Percentiles rank a stretch among this genome's conserved stretches.
phyloP scores from a whole-genome alignment of 164 flowering plant genomes.

The Piper betle region DNA sequence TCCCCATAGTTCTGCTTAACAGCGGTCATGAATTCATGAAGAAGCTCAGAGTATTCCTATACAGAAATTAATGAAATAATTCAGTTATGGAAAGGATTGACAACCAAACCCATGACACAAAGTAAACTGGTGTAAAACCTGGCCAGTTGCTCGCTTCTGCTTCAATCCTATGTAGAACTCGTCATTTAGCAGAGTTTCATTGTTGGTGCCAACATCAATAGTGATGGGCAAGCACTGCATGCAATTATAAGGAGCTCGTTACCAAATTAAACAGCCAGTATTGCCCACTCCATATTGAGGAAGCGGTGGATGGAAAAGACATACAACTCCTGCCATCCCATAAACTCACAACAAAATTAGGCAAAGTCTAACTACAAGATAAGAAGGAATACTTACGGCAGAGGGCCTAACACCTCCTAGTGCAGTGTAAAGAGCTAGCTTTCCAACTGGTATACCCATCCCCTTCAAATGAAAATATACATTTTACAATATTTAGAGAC shows the following conservation, averaged over 20 bases:
- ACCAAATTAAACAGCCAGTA: too few relatives aligned
- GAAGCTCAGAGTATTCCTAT: conserved; percentile 70
- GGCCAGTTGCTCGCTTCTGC: too few relatives aligned
- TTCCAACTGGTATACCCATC: conserved; percentile 98
- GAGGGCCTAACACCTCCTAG: conserved; percentile 93
- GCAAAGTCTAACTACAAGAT: neutral
- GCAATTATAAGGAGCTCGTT: too few relatives aligned
- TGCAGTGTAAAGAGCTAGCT: conserved; percentile 71
- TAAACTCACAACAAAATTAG: too few relatives aligned
- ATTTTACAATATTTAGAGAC: too few relatives aligned
- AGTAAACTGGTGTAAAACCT: conserved; percentile 23
- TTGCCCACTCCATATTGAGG: too few relatives aligned
- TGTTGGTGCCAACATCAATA: too few relatives aligned
- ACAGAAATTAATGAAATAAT: neutral
- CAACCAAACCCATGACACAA: neutral
- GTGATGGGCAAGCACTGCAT: too few relatives aligned
- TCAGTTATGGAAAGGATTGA: neutral
- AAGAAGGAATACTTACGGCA: conserved; percentile 37
- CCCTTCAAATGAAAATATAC: conserved; percentile 33
- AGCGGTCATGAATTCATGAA: conserved; percentile 79
- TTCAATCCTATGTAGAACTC: too few relatives aligned
- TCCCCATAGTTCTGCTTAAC: conserved; percentile 86
- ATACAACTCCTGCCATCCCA: too few relatives aligned
- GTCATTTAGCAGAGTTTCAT: too few relatives aligned
- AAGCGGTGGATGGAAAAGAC: too few relatives aligned